These are phyloP conservation scores for Boletus huronensis DNA, from an alignment of 768 basidiomycete species.

Conservation along the genomic window DNA sequence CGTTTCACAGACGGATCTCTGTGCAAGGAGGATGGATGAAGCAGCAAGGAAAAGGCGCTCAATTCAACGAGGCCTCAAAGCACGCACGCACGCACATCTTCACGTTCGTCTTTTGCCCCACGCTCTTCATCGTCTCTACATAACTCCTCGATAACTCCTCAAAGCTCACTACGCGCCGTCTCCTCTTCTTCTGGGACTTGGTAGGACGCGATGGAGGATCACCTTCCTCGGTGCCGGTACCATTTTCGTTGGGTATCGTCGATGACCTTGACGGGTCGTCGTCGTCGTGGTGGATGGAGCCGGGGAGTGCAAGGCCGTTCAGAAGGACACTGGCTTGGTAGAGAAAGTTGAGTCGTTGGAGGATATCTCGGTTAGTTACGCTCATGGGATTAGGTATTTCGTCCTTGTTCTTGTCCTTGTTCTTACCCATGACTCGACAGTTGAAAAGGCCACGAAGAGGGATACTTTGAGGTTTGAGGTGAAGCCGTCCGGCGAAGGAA, in stretches of 20 bases:
- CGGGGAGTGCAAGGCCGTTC: conserved; percentile 33
- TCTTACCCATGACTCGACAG: conserved; percentile 57
- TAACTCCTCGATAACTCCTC: conserved; percentile 64
- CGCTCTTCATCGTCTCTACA: conserved; percentile 59
- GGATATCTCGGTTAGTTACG: conserved; percentile 66
- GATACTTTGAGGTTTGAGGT: neutral
- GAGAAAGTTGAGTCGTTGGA: conserved; percentile 82
- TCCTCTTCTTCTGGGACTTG: conserved; percentile 11
- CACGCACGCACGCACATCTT: conserved; percentile 55
- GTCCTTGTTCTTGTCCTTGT: conserved; percentile 55
- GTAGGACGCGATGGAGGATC: neutral
- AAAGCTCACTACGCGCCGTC: conserved; percentile 31
- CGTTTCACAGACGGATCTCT: conserved; percentile 87
- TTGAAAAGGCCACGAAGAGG: neutral
- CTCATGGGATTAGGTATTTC: conserved; percentile 54
- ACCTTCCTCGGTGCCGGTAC: neutral
- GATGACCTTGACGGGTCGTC: neutral
- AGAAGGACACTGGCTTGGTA: conserved; percentile 77
- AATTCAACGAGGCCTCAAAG: neutral
- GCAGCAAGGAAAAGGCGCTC: neutral
- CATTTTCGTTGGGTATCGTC: neutral
- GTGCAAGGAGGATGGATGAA: neutral
- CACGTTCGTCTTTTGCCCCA: conserved; percentile 74
- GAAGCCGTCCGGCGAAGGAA: too few species aligned
- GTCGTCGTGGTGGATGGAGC: neutral